phyloP scores from a whole-genome alignment of 306 rosid genomes.

The Begonia loranthoides region DNA sequence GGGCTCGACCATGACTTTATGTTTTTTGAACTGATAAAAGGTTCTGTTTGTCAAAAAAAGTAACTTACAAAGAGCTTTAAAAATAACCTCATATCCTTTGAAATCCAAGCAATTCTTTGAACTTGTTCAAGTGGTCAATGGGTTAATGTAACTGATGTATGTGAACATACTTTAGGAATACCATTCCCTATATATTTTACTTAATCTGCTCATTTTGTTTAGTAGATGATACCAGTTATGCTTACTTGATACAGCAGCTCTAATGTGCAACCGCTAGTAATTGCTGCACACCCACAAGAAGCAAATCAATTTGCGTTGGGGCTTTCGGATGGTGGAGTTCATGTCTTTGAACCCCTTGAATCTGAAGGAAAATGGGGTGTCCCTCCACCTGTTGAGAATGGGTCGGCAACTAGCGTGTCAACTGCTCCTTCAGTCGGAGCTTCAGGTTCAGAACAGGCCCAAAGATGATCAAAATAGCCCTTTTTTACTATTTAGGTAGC shows the following conservation, averaged over 20 bases:
- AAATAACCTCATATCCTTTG: too few relatives aligned
- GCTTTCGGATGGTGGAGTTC: conserved; percentile 85
- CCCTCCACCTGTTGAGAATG: conserved; percentile 72
- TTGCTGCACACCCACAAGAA: conserved; percentile 93
- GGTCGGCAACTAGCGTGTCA: conserved; percentile 56
- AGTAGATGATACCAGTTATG: too few relatives aligned
- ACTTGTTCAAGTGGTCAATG: too few relatives aligned
- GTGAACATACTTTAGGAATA: too few relatives aligned
- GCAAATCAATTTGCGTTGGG: conserved; percentile 87
- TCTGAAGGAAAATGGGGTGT: conserved; percentile 93
- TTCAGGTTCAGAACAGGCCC: conserved; percentile 67
- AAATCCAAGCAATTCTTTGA: too few relatives aligned
- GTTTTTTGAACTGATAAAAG: too few relatives aligned
- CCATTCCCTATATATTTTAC: too few relatives aligned
- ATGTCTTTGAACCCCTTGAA: conserved; percentile 86
- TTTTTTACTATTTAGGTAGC: conserved; percentile 24
- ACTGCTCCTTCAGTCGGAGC: conserved; percentile 58
- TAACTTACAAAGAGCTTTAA: too few relatives aligned
- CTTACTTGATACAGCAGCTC: conserved; percentile 27
- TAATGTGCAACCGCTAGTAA: conserved; percentile 60
- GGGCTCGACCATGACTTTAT: too few relatives aligned
- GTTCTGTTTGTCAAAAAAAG: too few relatives aligned
- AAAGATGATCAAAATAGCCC: conserved; percentile 44
- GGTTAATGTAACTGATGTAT: too few relatives aligned
- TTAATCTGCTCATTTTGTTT: too few relatives aligned